A percentile compares a stretch with the other conserved stretches of the same genome.
These are phyloP conservation scores for Bretziella fagacearum DNA, from an alignment of 2,329 filamentous ascomycete species.

Conservation along the genomic window DNA sequence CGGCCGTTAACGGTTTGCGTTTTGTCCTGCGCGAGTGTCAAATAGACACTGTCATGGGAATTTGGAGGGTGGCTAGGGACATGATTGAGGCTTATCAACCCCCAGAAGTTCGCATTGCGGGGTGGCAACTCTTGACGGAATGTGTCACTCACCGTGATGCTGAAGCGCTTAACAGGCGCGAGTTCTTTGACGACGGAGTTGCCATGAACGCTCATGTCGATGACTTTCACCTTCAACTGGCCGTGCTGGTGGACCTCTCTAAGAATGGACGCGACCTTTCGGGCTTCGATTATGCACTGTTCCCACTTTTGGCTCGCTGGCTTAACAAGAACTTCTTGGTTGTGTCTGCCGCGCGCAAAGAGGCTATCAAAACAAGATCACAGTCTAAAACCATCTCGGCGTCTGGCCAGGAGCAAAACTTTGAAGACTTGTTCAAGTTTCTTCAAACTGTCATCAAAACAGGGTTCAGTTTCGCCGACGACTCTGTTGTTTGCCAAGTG, in stretches of 20 bases:
- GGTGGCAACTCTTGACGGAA: constrained; percentile 48
- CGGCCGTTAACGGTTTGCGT: constrained; percentile 40
- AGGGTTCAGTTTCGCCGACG: constrained; percentile 51
- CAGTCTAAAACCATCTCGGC: constrained; percentile 7
- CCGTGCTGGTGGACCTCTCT: constrained; percentile 43
- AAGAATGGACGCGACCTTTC: constrained; percentile 43
- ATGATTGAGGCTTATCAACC: constrained; percentile 42
- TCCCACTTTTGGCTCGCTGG: constrained; percentile 46
- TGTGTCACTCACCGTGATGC: constrained; percentile 46
- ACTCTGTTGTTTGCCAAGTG: constrained; percentile 41
- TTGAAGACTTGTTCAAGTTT: constrained; percentile 47
- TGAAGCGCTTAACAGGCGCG: constrained; percentile 48
- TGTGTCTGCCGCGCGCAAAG: constrained; percentile 34
- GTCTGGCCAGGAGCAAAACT: constrained; percentile 39
- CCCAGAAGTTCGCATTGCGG: constrained; percentile 36
- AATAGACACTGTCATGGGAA: constrained; percentile 39
- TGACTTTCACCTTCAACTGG: constrained; percentile 51
- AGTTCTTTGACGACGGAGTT: constrained; percentile 44
- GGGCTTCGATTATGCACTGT: constrained; percentile 50
- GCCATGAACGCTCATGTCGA: constrained; percentile 38
- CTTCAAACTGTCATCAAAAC: constrained; percentile 56
- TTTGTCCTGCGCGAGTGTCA: constrained; percentile 41
- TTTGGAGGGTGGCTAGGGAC: constrained; percentile 51
- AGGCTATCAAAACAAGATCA: constrained; percentile 24
- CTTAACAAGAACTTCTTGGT: constrained; percentile 38